Base-by-base conservation (phyloP, 495 filamentous ascomycete genomes). In the Xylaria curta region DNA sequence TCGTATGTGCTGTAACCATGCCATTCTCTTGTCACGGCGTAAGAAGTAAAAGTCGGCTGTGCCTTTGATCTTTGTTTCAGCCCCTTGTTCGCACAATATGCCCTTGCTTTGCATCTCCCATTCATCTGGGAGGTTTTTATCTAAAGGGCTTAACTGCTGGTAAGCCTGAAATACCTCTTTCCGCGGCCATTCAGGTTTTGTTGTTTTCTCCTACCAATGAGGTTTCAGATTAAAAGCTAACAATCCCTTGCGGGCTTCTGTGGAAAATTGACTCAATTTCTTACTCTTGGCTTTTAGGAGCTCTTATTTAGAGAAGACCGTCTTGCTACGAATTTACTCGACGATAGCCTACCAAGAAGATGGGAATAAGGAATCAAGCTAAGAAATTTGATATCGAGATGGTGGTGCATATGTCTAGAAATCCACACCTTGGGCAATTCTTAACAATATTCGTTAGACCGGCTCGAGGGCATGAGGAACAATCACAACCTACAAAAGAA, bases 1-100 rank as follows among this genome's bases (percentile, higher is more conserved):
- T 40, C 38, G 38, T n/a, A 60, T 38, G 54, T 36, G 56, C 33
- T 60, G 33, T 38, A 60, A 60, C 58, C 28, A n/a, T 38, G 58
- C 19, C 19, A 28, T 33, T 38, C 28, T 36, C 10, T 21, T 10
- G 31, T 17, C 33, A 38, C 13, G 13, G 38, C 12, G 38, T 60
- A 38, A 38, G 6, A 60, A 60, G 58, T 60, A 38, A n/a, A 56
- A 17, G 53, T 56, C 15, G 53, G 53, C 53, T 56, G 10, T 56
- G 53, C 53, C 21, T 56, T 56, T 13, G 26, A 31, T 56, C 26
- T 1, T 17, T 56, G 53, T 56, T 56, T 56, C 26, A 56, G 17
- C 24, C 53, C 53, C 53, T 53, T 28, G 26, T 26, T 56, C 13
- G 13, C 15, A 13, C 2, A 10, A 53, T 26, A 26, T 4, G 8